A percentile compares a stretch with the other conserved stretches of the same genome.
Conservation (phyloP, 345 rosid genomes). For the Bruguiera gymnorhiza region DNA sequence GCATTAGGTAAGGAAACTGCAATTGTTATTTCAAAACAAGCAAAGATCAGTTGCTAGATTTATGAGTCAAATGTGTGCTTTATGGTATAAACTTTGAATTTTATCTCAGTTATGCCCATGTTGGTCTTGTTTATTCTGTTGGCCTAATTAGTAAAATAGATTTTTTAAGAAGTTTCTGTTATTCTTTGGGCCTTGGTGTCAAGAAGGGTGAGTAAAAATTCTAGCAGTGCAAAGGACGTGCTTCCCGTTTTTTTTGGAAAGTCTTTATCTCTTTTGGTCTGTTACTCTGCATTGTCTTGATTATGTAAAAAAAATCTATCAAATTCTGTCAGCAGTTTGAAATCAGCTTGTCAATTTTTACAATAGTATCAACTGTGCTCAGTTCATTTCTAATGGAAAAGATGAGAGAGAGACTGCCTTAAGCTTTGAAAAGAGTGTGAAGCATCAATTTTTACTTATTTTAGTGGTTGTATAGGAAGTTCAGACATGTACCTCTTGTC, state of each 20-base stretch:
- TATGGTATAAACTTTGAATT: neutral
- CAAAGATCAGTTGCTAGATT: neutral
- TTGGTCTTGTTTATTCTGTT: neutral
- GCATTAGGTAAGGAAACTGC: no score
- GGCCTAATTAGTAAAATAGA: conserved; percentile 8
- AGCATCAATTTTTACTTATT: conserved; percentile 11
- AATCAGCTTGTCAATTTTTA: conserved; percentile 9
- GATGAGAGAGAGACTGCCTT: conserved; percentile 15
- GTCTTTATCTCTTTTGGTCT: conserved; percentile 16
- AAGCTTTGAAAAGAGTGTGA: neutral
- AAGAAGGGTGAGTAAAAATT: conserved; percentile 9
- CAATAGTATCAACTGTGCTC: conserved; percentile 7
- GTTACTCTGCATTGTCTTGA: conserved; percentile 12
- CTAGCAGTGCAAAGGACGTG: conserved; percentile 1
- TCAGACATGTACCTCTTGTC: neutral
- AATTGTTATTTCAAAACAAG: neutral
- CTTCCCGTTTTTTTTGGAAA: conserved; percentile 8
- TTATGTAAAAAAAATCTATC: conserved; percentile 11
- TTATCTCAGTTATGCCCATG: conserved; percentile 4
- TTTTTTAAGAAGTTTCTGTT: conserved; percentile 18
- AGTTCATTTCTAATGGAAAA: conserved; percentile 1
- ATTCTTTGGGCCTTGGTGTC: conserved; percentile 33
- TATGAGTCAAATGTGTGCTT: neutral
- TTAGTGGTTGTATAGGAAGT: neutral
- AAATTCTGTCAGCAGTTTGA: conserved; percentile 27